Evolutionary conservation across 345 rosid species (phyloP).

Genomic region (Psidium friedrichsthalianum): DNA sequence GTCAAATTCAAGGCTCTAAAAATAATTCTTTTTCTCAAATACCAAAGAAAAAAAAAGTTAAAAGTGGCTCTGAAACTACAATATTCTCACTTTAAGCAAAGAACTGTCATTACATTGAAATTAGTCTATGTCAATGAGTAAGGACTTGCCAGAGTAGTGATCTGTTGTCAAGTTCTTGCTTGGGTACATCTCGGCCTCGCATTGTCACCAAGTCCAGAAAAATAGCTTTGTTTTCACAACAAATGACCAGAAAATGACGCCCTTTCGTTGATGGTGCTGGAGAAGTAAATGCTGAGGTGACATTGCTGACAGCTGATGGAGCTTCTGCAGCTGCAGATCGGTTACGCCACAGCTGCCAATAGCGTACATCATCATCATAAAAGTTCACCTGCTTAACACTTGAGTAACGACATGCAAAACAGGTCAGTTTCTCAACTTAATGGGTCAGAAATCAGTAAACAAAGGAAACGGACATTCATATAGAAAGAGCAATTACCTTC

Average conservation of each 20-base stretch:
- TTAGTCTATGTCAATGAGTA: not conserved
- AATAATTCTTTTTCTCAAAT: not conserved
- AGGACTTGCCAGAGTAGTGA: conserved; percentile 71
- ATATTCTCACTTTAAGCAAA: not conserved
- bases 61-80: not conserved
- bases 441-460: not conserved
- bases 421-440: not conserved
- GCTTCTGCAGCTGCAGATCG: conserved; percentile 96
- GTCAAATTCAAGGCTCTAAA: not conserved
- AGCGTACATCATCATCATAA: conserved; percentile 89
- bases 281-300: conserved; percentile 72
- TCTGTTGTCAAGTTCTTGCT: conserved; percentile 90
- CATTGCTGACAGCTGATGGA: conserved; percentile 72
- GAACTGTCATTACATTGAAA: not conserved
- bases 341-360: conserved; percentile 93
- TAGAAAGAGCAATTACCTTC: conserved; percentile 41
- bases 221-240: conserved; percentile 93
- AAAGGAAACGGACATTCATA: not conserved
- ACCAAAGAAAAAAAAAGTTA: not conserved
- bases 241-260: conserved; percentile 88
- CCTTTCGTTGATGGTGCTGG: conserved; percentile 92
- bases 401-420: conserved; percentile 3
- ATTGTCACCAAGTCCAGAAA: conserved; percentile 94
- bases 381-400: conserved; percentile 97
- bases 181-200: conserved; percentile 98